These are phyloP conservation scores for Didymellaceae sp. DNA, from an alignment of 2,329 filamentous ascomycete species.

Conservation along the genomic window DNA sequence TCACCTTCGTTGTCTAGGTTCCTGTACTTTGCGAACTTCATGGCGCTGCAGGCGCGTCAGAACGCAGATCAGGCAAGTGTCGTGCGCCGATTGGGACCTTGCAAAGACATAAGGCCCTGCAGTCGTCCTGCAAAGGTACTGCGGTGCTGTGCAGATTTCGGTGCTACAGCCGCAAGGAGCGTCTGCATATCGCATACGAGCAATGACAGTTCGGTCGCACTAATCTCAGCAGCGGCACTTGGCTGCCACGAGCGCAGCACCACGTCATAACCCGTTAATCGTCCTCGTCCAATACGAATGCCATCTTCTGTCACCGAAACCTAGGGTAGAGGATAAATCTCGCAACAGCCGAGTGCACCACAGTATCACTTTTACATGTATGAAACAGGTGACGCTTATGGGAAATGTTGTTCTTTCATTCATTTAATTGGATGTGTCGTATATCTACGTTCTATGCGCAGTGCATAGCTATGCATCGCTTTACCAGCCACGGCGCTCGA, in stretches of 20 bases:
- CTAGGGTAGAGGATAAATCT: too few species aligned
- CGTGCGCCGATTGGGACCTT: neutral
- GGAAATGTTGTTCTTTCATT: too few species aligned
- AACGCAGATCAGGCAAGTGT: neutral
- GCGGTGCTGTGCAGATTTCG: conserved; percentile 2
- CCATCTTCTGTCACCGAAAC: neutral
- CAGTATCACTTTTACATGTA: neutral
- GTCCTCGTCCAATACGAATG: too few species aligned
- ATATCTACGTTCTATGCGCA: neutral
- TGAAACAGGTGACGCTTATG: too few species aligned
- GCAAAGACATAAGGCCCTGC: neutral
- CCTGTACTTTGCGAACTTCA: conserved; percentile 69
- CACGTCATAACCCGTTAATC: neutral
- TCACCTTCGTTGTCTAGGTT: conserved; percentile 20
- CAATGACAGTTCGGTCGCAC: conserved; percentile 8
- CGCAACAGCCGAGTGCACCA: neutral
- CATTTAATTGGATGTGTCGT: neutral
- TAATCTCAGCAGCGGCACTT: conserved; percentile 3
- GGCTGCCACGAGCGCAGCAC: conserved; percentile 5
- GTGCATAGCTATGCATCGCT: conserved; percentile 10
- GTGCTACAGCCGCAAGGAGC: conserved; percentile 1
- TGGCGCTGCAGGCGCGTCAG: conserved; percentile 36
- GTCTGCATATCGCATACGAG: neutral
- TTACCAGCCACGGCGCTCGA: conserved; percentile 41
- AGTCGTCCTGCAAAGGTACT: neutral